Evolutionary conservation across 495 filamentous ascomycete genomes (phyloP).

Genomic region (Aspergillus sparsus): DNA sequence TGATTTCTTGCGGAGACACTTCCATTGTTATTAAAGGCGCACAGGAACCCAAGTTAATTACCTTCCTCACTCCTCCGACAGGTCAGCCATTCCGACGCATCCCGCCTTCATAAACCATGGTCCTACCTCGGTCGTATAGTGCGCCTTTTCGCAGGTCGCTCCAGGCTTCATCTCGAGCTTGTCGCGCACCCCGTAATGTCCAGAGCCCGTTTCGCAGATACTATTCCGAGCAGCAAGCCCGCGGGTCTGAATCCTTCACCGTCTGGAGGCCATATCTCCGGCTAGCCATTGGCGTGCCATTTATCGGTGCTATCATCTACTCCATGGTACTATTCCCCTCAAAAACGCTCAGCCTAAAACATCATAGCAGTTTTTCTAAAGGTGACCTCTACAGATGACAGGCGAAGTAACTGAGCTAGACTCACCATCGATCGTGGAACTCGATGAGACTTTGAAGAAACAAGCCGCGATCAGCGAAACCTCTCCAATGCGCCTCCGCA

Average conservation of each 20-base stretch:
- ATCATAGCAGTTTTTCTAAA: slow-evolving; percentile 13
- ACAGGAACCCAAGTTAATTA: slow-evolving; percentile 2
- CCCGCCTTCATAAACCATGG: slow-evolving; percentile 30
- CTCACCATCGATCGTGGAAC: slow-evolving; percentile 56
- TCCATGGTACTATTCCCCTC: slow-evolving; percentile 56
- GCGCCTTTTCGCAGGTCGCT: slow-evolving; percentile 43
- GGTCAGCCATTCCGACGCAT: slow-evolving; percentile 21
- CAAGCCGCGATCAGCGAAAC: slow-evolving; percentile 49
- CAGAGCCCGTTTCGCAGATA: slow-evolving; percentile 33
- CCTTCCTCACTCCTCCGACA: slow-evolving; percentile 14
- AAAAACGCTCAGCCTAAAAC: no score
- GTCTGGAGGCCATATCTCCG: slow-evolving; percentile 57
- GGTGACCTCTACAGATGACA: slow-evolving; percentile 38
- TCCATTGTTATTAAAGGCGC: slow-evolving; percentile 6
- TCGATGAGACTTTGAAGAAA: slow-evolving; percentile 48
- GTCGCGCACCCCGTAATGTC: slow-evolving; percentile 28
- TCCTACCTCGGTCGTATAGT: slow-evolving; percentile 36
- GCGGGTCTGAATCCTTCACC: slow-evolving; percentile 36
- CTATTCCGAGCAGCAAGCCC: slow-evolving; percentile 31
- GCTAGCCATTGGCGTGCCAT: slow-evolving; percentile 60
- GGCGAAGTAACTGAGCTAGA: slow-evolving; percentile 56
- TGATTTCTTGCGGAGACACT: slow-evolving; percentile 4
- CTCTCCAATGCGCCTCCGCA: slow-evolving; percentile 95
- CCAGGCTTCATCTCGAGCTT: slow-evolving; percentile 29
- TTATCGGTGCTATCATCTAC: slow-evolving; percentile 64